Conservation (phyloP, 1,284 basidiomycete genomes). For the Heterobasidion occidentale region DNA sequence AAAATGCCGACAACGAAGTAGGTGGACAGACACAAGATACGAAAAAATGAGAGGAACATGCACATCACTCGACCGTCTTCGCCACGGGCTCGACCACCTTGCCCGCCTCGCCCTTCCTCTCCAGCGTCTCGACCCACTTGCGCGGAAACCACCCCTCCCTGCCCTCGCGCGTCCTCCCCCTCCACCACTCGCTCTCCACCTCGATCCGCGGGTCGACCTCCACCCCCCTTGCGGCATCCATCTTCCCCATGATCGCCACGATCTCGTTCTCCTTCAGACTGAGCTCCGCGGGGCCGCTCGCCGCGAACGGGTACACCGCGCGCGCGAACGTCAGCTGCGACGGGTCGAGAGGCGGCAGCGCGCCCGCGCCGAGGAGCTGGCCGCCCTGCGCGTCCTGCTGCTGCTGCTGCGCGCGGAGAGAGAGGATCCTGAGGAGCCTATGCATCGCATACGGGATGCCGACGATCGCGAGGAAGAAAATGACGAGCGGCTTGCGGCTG, state of each 20-base stretch:
- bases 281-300: conserved; percentile 74
- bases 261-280: conserved; percentile 86
- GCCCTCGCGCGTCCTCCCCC: conserved; percentile 89
- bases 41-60: background rate
- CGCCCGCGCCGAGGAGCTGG: conserved; percentile 23
- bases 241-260: conserved; percentile 85
- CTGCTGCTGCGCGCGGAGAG: conserved; percentile 40
- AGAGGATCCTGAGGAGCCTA: conserved; percentile 78
- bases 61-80: conserved; percentile 11
- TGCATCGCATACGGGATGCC: conserved; percentile 95
- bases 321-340: conserved; percentile 82
- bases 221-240: conserved; percentile 62
- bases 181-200: conserved; percentile 90
- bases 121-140: conserved; percentile 78
- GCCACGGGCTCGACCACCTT: conserved; percentile 9
- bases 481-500: conserved; percentile 84
- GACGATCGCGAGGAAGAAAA: conserved; percentile 94
- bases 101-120: conserved; percentile 26
- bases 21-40: background rate
- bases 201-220: conserved; percentile 70
- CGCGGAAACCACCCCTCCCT: conserved; percentile 95
- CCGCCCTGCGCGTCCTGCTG: conserved; percentile 20
- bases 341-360: conserved; percentile 61
- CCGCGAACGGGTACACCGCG: conserved; percentile 76
- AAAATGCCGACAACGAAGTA: background rate